Evolutionary conservation across 371 early-diverging fungal species (phyloP).

Genomic region (Mortierella polycephala): DNA sequence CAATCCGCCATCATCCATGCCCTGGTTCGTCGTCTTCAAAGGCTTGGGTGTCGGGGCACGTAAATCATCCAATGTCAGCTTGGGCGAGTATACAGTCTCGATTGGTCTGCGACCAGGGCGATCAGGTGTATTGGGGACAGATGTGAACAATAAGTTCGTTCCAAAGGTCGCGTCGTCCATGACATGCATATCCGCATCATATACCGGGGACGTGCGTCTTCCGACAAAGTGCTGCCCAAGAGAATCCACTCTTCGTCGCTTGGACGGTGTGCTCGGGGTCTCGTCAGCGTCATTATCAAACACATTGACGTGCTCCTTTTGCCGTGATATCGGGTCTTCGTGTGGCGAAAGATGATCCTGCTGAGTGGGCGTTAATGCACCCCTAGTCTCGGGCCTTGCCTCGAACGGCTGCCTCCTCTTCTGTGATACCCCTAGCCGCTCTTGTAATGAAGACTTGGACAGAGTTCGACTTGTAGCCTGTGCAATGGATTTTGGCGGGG

Average conservation of each 20-base stretch:
- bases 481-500: background rate
- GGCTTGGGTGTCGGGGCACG: constrained; percentile 45
- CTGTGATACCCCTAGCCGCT: constrained; percentile 25
- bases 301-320: constrained; percentile 6
- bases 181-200: constrained; percentile 7
- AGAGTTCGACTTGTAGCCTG: constrained; percentile 3
- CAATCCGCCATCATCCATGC: background rate
- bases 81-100: constrained; percentile 10
- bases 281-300: constrained; percentile 14
- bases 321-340: constrained; percentile 4
- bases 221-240: background rate
- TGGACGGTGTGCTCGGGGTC: constrained; percentile 33
- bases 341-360: background rate
- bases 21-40: constrained; percentile 2
- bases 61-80: constrained; percentile 43
- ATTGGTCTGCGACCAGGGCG: background rate
- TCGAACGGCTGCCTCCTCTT: constrained; percentile 38
- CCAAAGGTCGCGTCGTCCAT: constrained; percentile 1
- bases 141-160: background rate
- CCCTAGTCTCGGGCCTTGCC: constrained; percentile 1
- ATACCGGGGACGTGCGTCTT: constrained; percentile 4
- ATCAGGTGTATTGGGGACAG: background rate
- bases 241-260: constrained; percentile 16
- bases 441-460: constrained; percentile 1
- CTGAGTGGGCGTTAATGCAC: background rate